Conservation (phyloP, 2,329 filamentous ascomycete genomes). For the Gnomoniopsis sp. region DNA sequence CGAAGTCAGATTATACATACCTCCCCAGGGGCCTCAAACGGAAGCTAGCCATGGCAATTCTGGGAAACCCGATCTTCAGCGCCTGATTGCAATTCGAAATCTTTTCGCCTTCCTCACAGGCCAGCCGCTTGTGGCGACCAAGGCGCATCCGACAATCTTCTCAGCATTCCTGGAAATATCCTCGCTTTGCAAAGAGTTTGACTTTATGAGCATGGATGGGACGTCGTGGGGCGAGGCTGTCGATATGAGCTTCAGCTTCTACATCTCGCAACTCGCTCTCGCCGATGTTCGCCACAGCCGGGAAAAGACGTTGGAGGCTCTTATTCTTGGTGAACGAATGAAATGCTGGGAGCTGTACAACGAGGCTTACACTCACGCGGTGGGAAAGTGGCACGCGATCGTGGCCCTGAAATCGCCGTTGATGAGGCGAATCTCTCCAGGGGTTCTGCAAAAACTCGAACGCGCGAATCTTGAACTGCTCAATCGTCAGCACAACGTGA, state of each 20-base stretch:
- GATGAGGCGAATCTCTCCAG: slow-evolving; percentile 64
- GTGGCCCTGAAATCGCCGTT: slow-evolving; percentile 64
- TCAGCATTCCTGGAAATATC: slow-evolving; percentile 53
- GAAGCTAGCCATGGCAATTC: slow-evolving; percentile 9
- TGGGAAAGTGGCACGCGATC: slow-evolving; percentile 78
- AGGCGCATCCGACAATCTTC: slow-evolving; percentile 48
- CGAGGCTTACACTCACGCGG: slow-evolving; percentile 87
- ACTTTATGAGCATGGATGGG: slow-evolving; percentile 54
- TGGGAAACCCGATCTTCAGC: slow-evolving; percentile 42
- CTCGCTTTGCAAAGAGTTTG: slow-evolving; percentile 51
- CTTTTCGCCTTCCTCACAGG: slow-evolving; percentile 64
- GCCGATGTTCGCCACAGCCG: slow-evolving; percentile 77
- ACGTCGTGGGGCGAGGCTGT: slow-evolving; percentile 58
- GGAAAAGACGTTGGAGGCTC: slow-evolving; percentile 84
- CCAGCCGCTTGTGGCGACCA: slow-evolving; percentile 60
- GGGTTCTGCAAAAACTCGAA: slow-evolving; percentile 77
- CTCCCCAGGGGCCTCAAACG: slow-evolving; percentile 35
- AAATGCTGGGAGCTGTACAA: slow-evolving; percentile 79
- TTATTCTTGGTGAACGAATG: slow-evolving; percentile 88
- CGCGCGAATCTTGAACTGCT: slow-evolving; percentile 77
- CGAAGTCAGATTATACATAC: slow-evolving; percentile 53
- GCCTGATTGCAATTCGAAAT: slow-evolving; percentile 58
- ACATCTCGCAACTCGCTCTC: slow-evolving; percentile 72
- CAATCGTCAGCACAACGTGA: slow-evolving; percentile 67
- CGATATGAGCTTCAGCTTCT: slow-evolving; percentile 66